Evolutionary conservation across 2,329 filamentous ascomycete genomes (phyloP).

Genomic region (Xylaria sp.): DNA sequence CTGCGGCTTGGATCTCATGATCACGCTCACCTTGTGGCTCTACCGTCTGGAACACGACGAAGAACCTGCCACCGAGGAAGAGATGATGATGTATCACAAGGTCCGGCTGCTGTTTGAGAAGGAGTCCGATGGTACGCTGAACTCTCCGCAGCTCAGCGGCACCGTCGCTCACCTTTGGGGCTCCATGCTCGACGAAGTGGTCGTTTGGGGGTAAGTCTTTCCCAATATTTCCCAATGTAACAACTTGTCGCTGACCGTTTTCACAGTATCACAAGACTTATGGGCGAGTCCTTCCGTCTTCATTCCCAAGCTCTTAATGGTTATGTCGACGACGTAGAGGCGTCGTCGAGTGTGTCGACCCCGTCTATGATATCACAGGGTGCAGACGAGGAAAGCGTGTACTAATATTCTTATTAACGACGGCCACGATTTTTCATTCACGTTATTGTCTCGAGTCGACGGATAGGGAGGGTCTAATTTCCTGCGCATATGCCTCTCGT

Average conservation of each 20-base stretch:
- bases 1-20: conserved; percentile 94
- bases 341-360: conserved; percentile 62
- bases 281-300: conserved; percentile 97
- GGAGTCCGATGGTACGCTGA: conserved; percentile 76
- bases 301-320: conserved; percentile 91
- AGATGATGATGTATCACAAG: conserved; percentile 87
- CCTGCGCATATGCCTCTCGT: conserved; percentile 44
- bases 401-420: conserved; percentile 49
- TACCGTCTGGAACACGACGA: conserved; percentile 99
- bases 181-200: conserved; percentile 95
- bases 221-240: conserved; percentile 10
- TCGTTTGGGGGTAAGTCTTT: conserved; percentile 94
- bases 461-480: conserved; percentile 33
- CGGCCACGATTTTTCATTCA: conserved; percentile 44
- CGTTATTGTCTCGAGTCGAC: conserved; percentile 26
- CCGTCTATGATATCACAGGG: conserved; percentile 69
- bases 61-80: conserved; percentile 78
- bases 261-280: conserved; percentile 78
- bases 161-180: conserved; percentile 94
- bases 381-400: conserved; percentile 66
- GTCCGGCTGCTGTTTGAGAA: conserved; percentile 85
- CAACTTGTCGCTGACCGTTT: conserved; percentile 60
- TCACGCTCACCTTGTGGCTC: conserved; percentile 95
- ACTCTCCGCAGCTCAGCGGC: conserved; percentile 76
- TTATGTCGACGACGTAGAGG: conserved; percentile 80